Evolutionary conservation across 331 rosid species (phyloP).

Genomic region (Pyrus hybrid): DNA sequence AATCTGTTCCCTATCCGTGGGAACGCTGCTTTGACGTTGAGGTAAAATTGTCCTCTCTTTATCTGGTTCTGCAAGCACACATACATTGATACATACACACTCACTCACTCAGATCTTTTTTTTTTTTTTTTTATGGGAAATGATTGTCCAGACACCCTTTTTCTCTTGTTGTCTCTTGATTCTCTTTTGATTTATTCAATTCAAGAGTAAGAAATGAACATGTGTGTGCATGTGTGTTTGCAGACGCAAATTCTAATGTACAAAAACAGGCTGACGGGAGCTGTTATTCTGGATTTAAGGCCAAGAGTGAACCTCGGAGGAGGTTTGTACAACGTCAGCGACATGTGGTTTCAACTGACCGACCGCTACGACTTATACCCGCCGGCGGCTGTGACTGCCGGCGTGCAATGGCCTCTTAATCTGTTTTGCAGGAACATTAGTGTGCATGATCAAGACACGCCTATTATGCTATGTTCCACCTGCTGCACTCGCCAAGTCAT

Average conservation of each 20-base stretch:
- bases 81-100: not conserved
- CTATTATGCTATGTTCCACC: not conserved
- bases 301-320: conserved; percentile 1
- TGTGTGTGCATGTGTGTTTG: not conserved
- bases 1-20: conserved; percentile 4
- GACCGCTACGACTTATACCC: not conserved
- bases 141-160: too few species aligned
- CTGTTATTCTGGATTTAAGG: not conserved
- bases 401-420: not conserved
- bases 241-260: not conserved
- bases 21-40: conserved; percentile 4
- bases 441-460: not conserved
- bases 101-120: not conserved
- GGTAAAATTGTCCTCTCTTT: not conserved
- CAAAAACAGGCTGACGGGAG: not conserved
- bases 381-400: not conserved
- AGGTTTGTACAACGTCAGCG: not conserved
- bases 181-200: too few species aligned
- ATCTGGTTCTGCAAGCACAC: not conserved
- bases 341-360: not conserved
- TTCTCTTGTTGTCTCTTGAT: too few species aligned
- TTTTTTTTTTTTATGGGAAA: not conserved
- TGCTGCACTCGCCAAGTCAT: not conserved
- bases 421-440: not conserved
- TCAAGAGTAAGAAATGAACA: too few species aligned